Conservation (phyloP, 169 alveolate genomes). For the Plasmodium adleri region DNA sequence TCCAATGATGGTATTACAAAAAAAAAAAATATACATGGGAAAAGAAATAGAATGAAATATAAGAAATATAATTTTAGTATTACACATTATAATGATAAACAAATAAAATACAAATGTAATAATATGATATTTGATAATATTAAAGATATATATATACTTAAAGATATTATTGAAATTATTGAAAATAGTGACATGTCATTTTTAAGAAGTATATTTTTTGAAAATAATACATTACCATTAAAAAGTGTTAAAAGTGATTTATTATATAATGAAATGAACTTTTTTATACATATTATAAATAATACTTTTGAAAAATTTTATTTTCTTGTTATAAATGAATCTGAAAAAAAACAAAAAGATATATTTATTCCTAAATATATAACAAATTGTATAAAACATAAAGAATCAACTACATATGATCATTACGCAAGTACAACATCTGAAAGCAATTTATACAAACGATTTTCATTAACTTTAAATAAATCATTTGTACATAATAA, state of each 20-base stretch:
- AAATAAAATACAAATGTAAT: slow-evolving; percentile 31
- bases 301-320: slow-evolving; percentile 62
- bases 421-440: neutral
- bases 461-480: slow-evolving; percentile 10
- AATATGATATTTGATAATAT: slow-evolving; percentile 58
- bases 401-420: neutral
- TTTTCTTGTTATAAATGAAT: slow-evolving; percentile 45
- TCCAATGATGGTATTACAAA: neutral
- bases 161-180: slow-evolving; percentile 40
- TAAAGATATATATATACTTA: slow-evolving; percentile 21
- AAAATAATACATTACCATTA: slow-evolving; percentile 32
- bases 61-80: slow-evolving; percentile 20
- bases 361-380: slow-evolving; percentile 37
- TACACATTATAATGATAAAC: slow-evolving; percentile 41
- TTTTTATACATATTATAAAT: slow-evolving; percentile 27
- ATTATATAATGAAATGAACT: slow-evolving; percentile 48
- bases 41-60: neutral
- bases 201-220: slow-evolving; percentile 56
- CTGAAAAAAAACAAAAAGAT: slow-evolving; percentile 23
- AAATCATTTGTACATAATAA: slow-evolving; percentile 1
- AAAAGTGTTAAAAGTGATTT: slow-evolving; percentile 20
- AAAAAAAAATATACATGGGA: neutral
- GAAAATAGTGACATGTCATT: slow-evolving; percentile 59
- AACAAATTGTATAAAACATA: slow-evolving; percentile 9
- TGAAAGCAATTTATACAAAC: slow-evolving; percentile 12